Percentiles rank a stretch among this genome's conserved stretches.
Evolutionary conservation across 1,284 basidiomycete genomes (phyloP).

Genomic region (Chondrostereum purpureum): DNA sequence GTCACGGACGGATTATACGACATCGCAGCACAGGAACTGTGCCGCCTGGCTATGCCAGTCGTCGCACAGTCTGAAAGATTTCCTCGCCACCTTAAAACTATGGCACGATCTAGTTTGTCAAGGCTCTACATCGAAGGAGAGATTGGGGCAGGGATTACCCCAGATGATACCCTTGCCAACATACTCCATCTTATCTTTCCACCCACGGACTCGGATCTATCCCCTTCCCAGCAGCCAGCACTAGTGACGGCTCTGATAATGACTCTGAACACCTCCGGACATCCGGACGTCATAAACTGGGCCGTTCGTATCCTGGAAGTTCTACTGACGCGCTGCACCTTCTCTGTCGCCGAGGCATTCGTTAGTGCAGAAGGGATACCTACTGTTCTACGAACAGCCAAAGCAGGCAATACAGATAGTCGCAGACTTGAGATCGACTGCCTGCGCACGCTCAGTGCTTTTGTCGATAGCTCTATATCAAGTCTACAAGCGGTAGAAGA

Average conservation of each 20-base stretch:
- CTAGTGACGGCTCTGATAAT: conserved; percentile 25
- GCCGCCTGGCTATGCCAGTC: conserved; percentile 24
- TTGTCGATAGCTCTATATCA: conserved; percentile 24
- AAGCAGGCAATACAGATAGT: conserved; percentile 26
- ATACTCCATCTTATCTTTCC: conserved; percentile 31
- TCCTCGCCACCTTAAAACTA: conserved; percentile 18
- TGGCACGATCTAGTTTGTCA: conserved; percentile 23
- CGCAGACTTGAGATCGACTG: conserved; percentile 30
- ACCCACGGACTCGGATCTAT: conserved; percentile 17
- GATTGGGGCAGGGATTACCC: conserved; percentile 23
- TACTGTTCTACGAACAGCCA: conserved; percentile 26
- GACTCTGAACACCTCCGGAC: too few relatives aligned
- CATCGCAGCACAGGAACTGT: conserved; percentile 25
- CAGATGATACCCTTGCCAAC: conserved; percentile 26
- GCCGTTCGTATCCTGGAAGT: too few relatives aligned
- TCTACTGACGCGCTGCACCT: too few relatives aligned
- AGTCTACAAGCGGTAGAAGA: conserved; percentile 8
- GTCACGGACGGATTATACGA: conserved; percentile 24
- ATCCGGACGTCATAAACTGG: too few relatives aligned
- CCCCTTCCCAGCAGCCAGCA: conserved; percentile 17
- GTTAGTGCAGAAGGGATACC: too few relatives aligned
- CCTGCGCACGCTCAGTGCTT: conserved; percentile 27
- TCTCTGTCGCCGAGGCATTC: too few relatives aligned
- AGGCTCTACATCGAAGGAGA: conserved; percentile 26
- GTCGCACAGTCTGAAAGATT: conserved; percentile 22